Conservation (phyloP, 2,329 filamentous ascomycete species). For the Colletotrichum acutatum region DNA sequence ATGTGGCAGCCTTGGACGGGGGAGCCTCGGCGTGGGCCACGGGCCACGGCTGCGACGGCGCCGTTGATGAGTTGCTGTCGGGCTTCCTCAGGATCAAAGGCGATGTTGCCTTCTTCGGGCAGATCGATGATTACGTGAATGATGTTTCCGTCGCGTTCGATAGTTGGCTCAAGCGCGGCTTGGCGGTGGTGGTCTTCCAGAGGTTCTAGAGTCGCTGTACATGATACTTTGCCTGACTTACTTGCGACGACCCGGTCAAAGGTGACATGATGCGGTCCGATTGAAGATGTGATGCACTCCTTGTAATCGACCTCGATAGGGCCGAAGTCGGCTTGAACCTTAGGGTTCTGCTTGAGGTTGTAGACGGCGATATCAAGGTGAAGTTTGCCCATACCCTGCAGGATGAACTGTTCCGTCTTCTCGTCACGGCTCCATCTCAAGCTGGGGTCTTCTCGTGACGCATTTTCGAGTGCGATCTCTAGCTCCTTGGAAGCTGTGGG, state of each 20-base stretch:
- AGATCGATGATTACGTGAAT: conserved; percentile 66
- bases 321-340: conserved; percentile 86
- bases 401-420: conserved; percentile 91
- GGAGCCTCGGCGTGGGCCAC: conserved; percentile 83
- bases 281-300: conserved; percentile 75
- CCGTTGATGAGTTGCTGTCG: conserved; percentile 78
- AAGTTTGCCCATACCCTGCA: conserved; percentile 96
- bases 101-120: conserved; percentile 59
- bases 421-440: conserved; percentile 85
- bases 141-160: conserved; percentile 77
- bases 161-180: conserved; percentile 51
- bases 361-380: conserved; percentile 95
- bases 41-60: conserved; percentile 82
- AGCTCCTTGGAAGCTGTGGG: conserved; percentile 84
- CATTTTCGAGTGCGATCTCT: conserved; percentile 77
- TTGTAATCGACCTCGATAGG: conserved; percentile 96
- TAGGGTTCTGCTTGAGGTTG: conserved; percentile 88
- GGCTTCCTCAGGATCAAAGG: conserved; percentile 61
- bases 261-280: conserved; percentile 66
- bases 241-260: conserved; percentile 86
- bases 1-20: conserved; percentile 83
- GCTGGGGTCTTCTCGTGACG: conserved; percentile 92
- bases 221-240: conserved; percentile 81
- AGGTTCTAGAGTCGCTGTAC: conserved; percentile 75
- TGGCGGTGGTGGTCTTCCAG: conserved; percentile 55